These are phyloP conservation scores for Psilocybe sp. DNA, from an alignment of 768 basidiomycete species.

Conservation along the genomic window DNA sequence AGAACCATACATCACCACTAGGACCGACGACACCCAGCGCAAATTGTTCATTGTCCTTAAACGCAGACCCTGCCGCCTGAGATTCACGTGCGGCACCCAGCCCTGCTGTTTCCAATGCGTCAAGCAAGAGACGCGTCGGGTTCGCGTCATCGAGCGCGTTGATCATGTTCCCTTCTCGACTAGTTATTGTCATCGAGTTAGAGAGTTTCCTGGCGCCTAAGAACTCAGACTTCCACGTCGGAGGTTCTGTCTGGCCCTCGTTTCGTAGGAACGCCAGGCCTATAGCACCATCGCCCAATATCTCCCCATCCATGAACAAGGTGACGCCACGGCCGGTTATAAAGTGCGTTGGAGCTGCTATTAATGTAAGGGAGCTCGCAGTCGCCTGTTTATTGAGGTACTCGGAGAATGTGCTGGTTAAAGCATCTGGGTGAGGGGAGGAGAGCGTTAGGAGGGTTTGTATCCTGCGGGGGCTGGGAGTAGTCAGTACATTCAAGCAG, in stretches of 20 bases:
- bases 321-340: slow-evolving; percentile 74
- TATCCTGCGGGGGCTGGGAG: slow-evolving; percentile 26
- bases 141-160: slow-evolving; percentile 53
- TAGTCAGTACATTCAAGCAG: slow-evolving; percentile 3
- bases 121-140: slow-evolving; percentile 59
- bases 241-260: neutral
- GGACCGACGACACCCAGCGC: slow-evolving; percentile 45
- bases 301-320: slow-evolving; percentile 52
- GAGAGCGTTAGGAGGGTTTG: slow-evolving; percentile 28
- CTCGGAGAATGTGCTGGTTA: slow-evolving; percentile 33
- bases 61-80: slow-evolving; percentile 14
- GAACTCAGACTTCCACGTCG: slow-evolving; percentile 25
- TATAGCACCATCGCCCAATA: slow-evolving; percentile 65
- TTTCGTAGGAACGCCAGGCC: slow-evolving; percentile 49
- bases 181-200: slow-evolving; percentile 52
- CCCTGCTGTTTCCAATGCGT: slow-evolving; percentile 41
- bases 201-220: slow-evolving; percentile 44
- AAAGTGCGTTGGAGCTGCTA: slow-evolving; percentile 77
- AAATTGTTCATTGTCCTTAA: slow-evolving; percentile 56
- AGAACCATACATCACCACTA: slow-evolving; percentile 24
- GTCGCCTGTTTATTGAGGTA: slow-evolving; percentile 39
- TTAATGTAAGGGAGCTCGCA: slow-evolving; percentile 57
- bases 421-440: slow-evolving; percentile 15
- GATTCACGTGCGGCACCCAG: slow-evolving; percentile 6
- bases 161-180: slow-evolving; percentile 74